phyloP scores from a whole-genome alignment of 306 rosid genomes.

The Citrullus mucosospermus region DNA sequence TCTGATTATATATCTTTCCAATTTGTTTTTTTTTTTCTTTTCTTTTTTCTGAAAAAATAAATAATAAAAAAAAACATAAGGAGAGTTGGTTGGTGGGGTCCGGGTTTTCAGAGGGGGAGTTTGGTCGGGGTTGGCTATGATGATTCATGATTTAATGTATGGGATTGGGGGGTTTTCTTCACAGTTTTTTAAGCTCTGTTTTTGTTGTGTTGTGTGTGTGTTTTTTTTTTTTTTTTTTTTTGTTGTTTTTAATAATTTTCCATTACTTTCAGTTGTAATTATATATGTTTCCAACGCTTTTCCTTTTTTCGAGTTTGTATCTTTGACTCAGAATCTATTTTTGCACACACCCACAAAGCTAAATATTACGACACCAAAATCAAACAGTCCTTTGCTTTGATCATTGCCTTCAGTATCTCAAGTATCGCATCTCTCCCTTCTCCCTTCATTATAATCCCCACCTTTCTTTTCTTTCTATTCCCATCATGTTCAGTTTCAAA shows the following conservation, averaged over 20 bases:
- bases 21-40: background rate
- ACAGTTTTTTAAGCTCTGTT: background rate
- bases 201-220: no score
- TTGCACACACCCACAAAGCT: conserved; percentile 1
- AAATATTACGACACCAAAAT: background rate
- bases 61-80: no score
- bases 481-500: background rate
- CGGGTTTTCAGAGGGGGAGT: conserved; percentile 9
- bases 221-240: background rate
- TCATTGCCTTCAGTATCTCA: conserved; percentile 15
- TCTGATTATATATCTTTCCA: conserved; percentile 20
- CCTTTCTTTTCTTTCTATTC: background rate
- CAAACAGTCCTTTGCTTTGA: conserved; percentile 17
- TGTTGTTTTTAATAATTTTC: no score
- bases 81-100: conserved; percentile 6
- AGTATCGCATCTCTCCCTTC: conserved; percentile 2
- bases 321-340: conserved; percentile 17
- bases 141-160: conserved; percentile 2
- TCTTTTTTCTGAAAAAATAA: no score
- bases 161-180: background rate
- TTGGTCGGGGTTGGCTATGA: conserved; percentile 23
- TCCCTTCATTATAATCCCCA: background rate
- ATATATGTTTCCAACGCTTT: conserved; percentile 3
- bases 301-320: conserved; percentile 15
- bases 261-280: background rate